Base-by-base conservation (phyloP, 495 filamentous ascomycete species). In the Pyrenula massariospora region DNA sequence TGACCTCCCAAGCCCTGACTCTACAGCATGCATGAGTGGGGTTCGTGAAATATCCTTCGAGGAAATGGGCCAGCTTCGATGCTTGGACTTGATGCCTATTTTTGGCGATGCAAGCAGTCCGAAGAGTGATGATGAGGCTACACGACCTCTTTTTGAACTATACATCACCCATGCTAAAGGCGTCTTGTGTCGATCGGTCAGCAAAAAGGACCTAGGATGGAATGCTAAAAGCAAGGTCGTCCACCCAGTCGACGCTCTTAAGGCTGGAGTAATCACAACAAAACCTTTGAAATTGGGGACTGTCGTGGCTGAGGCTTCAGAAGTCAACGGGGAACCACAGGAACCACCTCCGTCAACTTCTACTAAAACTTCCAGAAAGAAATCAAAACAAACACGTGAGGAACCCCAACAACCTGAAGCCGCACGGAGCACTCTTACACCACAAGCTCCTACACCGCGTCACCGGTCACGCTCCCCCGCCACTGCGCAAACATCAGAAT, bases 91-190 rank as follows among this genome's bases (percentile, higher is more conserved):
- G 62, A 75, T 96, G 21, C 73, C 73, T n/a, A 78, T 75, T 62
- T 60, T 64, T 11, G 60, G 64, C 20, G 69, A 66, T 51, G 65
- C 65, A 12, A 68, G 68, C 55, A 66, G 64, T 5, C 70, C 75
- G n/a, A 71, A 70, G 25, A 77, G 81, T 20, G 79, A 82, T 15
- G 76, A 79, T 23, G 81, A 86, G 21, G 82, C 77, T 19, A 8
- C 50, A 19, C 50, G 22, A 19, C 66, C 74, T 2, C 65, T 95
- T 52, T 96, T 97, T 61, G 94, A 97, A 73, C 80, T 99, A 8
- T 99, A 97, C 68, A 87, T 88, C 21, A 94, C 95, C 85, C 91
- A 99, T 68, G 95, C 93, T 8, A 93, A 89, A 68, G 94, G 94
- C 58, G 90, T 96, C 48, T 90, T 89, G 1, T 89, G 86, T 63